These are phyloP conservation scores for Annulohypoxylon truncatum DNA, from an alignment of 2,329 filamentous ascomycete species.

Conservation along the genomic window DNA sequence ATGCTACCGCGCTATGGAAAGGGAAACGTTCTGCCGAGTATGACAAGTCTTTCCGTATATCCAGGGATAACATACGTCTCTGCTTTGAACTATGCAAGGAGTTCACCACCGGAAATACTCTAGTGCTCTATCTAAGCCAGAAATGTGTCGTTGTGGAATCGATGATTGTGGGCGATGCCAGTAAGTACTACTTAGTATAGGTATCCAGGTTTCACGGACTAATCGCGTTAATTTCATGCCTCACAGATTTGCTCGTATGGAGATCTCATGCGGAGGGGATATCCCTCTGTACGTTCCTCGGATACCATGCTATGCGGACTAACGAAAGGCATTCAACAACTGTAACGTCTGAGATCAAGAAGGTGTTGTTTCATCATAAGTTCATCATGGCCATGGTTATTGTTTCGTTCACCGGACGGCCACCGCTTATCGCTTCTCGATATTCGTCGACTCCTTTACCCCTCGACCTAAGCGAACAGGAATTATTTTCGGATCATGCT, in stretches of 20 bases:
- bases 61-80: slow-evolving; percentile 41
- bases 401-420: slow-evolving; percentile 57
- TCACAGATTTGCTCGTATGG: slow-evolving; percentile 46
- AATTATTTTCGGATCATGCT: slow-evolving; percentile 50
- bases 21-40: slow-evolving; percentile 24
- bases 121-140: slow-evolving; percentile 41
- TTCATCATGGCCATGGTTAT: slow-evolving; percentile 53
- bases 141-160: slow-evolving; percentile 40
- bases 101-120: slow-evolving; percentile 45
- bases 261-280: slow-evolving; percentile 44
- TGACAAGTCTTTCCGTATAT: slow-evolving; percentile 21
- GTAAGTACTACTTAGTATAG: slow-evolving; percentile 40
- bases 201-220: not conserved
- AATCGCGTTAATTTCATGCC: slow-evolving; percentile 1
- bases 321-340: slow-evolving; percentile 36
- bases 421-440: slow-evolving; percentile 52
- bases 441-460: slow-evolving; percentile 55
- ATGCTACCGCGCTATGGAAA: not conserved
- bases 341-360: slow-evolving; percentile 45
- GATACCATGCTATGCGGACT: slow-evolving; percentile 58
- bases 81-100: slow-evolving; percentile 46
- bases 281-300: slow-evolving; percentile 58
- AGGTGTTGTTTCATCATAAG: slow-evolving; percentile 49
- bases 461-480: slow-evolving; percentile 54
- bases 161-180: slow-evolving; percentile 43